Percentiles rank a stretch among this genome's conserved stretches.
phyloP scores from a whole-genome alignment of 164 flowering plant genomes.

The Hamamelis virginiana region DNA sequence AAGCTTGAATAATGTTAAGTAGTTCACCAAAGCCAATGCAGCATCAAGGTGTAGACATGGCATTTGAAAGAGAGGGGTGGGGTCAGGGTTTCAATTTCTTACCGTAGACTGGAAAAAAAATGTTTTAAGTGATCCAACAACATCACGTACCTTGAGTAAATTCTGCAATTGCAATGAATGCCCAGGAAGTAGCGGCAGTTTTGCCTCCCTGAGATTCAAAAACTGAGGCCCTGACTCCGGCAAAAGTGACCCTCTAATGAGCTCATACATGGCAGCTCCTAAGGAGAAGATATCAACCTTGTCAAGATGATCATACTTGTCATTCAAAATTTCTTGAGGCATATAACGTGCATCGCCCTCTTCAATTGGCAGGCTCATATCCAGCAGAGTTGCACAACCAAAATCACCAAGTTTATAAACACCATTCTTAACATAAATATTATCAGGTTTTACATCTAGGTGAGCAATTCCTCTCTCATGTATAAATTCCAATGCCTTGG shows the following conservation, averaged over 20 bases:
- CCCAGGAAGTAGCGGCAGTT: conserved; percentile 85
- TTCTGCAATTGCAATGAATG: conserved; percentile 81
- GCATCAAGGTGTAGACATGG: too few relatives aligned
- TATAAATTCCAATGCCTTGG: conserved; percentile 74
- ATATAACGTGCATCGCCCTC: conserved; percentile 98
- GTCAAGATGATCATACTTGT: conserved; percentile 76
- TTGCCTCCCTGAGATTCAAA: conserved; percentile 68
- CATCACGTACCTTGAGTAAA: conserved; percentile 68
- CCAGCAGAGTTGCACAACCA: conserved; percentile 84
- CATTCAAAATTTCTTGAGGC: conserved; percentile 93
- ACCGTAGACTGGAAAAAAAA: not conserved
- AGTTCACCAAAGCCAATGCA: too few relatives aligned
- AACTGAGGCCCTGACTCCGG: conserved; percentile 71
- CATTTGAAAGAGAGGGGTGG: not conserved
- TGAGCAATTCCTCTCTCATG: conserved; percentile 85
- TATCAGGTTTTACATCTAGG: conserved; percentile 89
- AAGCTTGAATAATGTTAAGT: too few relatives aligned
- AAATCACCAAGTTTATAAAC: conserved; percentile 94
- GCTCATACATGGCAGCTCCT: conserved; percentile 81
- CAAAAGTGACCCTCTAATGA: conserved; percentile 69
- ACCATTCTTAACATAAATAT: conserved; percentile 86
- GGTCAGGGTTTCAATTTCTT: conserved; percentile 9
- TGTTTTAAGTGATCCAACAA: not conserved
- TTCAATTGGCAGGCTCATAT: conserved; percentile 77
- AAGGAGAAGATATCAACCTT: conserved; percentile 90